Conservation (phyloP, 768 basidiomycete genomes). For the Lactarius psammicola region DNA sequence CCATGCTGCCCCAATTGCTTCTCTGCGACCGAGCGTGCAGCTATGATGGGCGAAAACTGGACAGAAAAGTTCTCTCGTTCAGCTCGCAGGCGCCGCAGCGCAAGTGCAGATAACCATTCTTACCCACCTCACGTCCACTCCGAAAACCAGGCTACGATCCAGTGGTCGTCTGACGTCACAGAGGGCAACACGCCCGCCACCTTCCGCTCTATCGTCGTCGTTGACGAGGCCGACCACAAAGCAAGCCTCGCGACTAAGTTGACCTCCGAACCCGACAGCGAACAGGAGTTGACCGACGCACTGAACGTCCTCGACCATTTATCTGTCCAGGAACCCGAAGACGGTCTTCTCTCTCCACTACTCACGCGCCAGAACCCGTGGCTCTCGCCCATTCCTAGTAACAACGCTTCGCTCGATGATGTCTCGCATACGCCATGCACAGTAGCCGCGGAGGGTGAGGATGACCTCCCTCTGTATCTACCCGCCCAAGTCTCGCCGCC, state of each 20-base stretch:
- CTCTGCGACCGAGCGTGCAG: conserved; percentile 53
- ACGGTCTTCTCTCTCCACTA: conserved; percentile 13
- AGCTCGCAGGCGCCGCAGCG: conserved; percentile 55
- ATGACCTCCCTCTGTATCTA: not conserved
- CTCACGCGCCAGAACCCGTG: conserved; percentile 13
- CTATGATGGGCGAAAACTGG: conserved; percentile 57
- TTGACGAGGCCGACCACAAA: conserved; percentile 14
- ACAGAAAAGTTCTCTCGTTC: conserved; percentile 61
- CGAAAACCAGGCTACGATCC: conserved; percentile 24
- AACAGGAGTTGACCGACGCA: not conserved
- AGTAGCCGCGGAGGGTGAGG: not conserved
- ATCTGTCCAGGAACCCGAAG: conserved; percentile 10
- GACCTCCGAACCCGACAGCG: not conserved
- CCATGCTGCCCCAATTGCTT: conserved; percentile 69
- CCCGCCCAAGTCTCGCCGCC: conserved; percentile 11
- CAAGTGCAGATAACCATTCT: conserved; percentile 32
- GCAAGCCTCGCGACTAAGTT: not conserved
- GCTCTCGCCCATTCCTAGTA: conserved; percentile 27
- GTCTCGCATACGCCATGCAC: not conserved
- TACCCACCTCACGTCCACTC: conserved; percentile 19
- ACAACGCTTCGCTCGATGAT: conserved; percentile 23
- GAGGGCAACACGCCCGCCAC: conserved; percentile 29
- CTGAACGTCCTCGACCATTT: not conserved
- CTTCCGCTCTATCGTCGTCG: conserved; percentile 16
- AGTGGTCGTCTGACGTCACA: conserved; percentile 25